Evolutionary conservation across 2,329 filamentous ascomycete species (phyloP).

Genomic region (Fusarium sp.): DNA sequence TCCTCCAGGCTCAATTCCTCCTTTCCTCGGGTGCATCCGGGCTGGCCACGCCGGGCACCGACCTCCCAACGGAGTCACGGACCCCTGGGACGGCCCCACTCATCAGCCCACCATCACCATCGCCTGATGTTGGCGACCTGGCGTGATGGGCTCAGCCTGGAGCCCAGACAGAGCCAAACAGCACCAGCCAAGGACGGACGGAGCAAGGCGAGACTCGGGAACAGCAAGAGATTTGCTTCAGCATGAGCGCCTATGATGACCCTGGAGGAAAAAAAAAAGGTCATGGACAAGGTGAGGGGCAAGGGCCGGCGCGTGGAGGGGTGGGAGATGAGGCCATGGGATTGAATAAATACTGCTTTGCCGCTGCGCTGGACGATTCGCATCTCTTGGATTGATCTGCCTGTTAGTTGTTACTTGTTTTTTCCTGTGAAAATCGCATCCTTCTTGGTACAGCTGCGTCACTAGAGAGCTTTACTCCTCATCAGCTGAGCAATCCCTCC

Average conservation of each 20-base stretch:
- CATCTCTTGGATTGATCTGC: constrained; percentile 18
- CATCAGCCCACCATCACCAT: constrained; percentile 42
- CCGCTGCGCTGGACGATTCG: constrained; percentile 1
- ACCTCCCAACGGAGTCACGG: constrained; percentile 32
- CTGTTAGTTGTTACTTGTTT: background rate
- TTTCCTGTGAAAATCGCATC: background rate
- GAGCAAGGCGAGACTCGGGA: constrained; percentile 46
- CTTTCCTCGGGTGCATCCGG: constrained; percentile 43
- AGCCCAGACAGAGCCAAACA: constrained; percentile 20
- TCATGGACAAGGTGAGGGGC: constrained; percentile 11
- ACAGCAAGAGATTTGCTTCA: constrained; percentile 8
- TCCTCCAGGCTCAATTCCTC: background rate
- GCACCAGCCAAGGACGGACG: constrained; percentile 16
- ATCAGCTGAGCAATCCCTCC: constrained; percentile 5
- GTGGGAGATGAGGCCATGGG: constrained; percentile 14
- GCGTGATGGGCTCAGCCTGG: constrained; percentile 45
- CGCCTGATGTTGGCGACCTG: constrained; percentile 45
- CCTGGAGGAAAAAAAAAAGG: constrained; percentile 1
- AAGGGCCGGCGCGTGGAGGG: constrained; percentile 13
- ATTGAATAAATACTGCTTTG: constrained; percentile 42
- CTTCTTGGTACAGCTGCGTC: background rate
- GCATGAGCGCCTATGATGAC: constrained; percentile 6
- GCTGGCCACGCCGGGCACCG: constrained; percentile 31
- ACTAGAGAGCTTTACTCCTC: background rate
- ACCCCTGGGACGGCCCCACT: constrained; percentile 42